Percentiles rank a stretch among this genome's conserved stretches.
Conservation (phyloP, 768 basidiomycete genomes). For the Lepiota venenata region DNA sequence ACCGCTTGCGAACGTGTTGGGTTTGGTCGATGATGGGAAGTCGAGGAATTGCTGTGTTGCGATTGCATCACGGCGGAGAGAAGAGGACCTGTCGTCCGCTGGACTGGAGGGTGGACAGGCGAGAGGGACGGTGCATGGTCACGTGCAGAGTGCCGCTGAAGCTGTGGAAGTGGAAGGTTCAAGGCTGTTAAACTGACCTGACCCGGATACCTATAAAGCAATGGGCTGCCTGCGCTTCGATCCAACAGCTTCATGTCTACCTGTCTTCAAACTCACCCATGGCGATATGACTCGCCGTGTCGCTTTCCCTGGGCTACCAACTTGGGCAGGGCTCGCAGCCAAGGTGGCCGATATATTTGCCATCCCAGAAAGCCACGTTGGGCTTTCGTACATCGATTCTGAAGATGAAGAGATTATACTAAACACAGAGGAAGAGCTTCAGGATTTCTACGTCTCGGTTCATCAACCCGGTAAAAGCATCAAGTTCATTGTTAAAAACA, state of each 20-base stretch:
- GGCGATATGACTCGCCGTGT: constrained; percentile 1
- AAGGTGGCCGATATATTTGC: constrained; percentile 36
- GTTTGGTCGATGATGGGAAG: not conserved
- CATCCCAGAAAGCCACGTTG: constrained; percentile 37
- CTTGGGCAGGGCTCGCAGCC: constrained; percentile 39
- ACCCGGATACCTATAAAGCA: not conserved
- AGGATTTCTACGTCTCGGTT: constrained; percentile 38
- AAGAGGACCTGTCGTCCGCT: constrained; percentile 3
- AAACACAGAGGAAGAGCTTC: constrained; percentile 48
- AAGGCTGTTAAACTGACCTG: not conserved
- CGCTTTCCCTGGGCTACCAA: constrained; percentile 21
- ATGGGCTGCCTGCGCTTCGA: not conserved
- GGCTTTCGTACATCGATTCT: constrained; percentile 44
- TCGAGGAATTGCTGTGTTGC: constrained; percentile 2
- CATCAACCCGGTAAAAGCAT: constrained; percentile 29
- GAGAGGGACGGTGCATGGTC: not conserved
- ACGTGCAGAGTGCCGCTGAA: not conserved
- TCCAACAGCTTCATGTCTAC: not conserved
- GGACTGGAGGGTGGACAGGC: not conserved
- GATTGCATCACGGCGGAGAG: not conserved
- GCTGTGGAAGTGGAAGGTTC: no score
- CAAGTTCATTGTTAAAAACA: constrained; percentile 66
- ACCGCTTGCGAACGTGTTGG: not conserved
- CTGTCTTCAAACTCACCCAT: not conserved
- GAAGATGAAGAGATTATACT: constrained; percentile 53